Evolutionary conservation across 2,329 filamentous ascomycete species (phyloP).

Genomic region (Diplodia sapinea): DNA sequence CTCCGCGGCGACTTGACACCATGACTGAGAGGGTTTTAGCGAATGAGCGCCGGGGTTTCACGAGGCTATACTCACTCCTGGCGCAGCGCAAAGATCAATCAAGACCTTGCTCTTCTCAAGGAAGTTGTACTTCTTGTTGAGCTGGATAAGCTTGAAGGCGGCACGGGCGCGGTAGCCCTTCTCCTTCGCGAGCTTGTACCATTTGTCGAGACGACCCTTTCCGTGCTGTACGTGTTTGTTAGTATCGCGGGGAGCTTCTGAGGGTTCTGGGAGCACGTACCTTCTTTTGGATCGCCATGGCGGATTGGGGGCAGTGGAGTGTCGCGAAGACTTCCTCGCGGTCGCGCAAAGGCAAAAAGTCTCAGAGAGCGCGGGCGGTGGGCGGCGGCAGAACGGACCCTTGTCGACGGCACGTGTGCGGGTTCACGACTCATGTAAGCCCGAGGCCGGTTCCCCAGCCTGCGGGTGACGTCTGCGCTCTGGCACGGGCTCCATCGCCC

Average conservation of each 20-base stretch:
- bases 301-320: slow-evolving; percentile 30
- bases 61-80: slow-evolving; percentile 69
- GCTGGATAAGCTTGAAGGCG: slow-evolving; percentile 95
- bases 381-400: slow-evolving; percentile 3
- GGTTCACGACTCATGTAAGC: neutral
- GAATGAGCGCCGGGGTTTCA: neutral
- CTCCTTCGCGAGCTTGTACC: slow-evolving; percentile 98
- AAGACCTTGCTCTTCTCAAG: slow-evolving; percentile 95
- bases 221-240: slow-evolving; percentile 66
- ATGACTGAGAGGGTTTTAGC: slow-evolving; percentile 64
- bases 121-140: slow-evolving; percentile 99
- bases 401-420: neutral
- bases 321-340: slow-evolving; percentile 24
- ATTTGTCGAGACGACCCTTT: slow-evolving; percentile 98
- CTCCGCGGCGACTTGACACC: slow-evolving; percentile 96
- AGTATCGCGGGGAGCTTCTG: slow-evolving; percentile 32
- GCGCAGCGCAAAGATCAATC: slow-evolving; percentile 95
- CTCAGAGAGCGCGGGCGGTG: slow-evolving; percentile 1
- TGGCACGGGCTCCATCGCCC: slow-evolving; percentile 10
- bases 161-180: slow-evolving; percentile 96
- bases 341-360: slow-evolving; percentile 28
- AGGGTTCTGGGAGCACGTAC: slow-evolving; percentile 38
- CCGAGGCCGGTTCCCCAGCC: neutral
- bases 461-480: slow-evolving; percentile 22
- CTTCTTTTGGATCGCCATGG: slow-evolving; percentile 98